Conservation (phyloP, 225 moss, liverwort and hornwort genomes). For the Physcomitrium patens region DNA sequence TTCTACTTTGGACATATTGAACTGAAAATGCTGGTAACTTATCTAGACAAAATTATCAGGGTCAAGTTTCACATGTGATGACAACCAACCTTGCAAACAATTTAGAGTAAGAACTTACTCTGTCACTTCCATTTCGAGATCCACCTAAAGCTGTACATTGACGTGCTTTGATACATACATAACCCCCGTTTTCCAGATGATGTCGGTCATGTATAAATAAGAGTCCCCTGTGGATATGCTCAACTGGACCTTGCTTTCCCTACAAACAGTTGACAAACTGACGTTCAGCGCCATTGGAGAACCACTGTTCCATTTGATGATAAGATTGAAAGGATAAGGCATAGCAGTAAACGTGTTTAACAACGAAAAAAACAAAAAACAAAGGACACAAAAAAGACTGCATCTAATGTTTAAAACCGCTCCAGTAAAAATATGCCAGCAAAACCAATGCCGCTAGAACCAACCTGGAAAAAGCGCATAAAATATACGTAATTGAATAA, state of each 20-base stretch:
- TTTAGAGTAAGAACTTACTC: slow-evolving; percentile 43
- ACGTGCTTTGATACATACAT: slow-evolving; percentile 72
- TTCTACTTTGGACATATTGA: background rate
- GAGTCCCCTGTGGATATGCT: slow-evolving; percentile 87
- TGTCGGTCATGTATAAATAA: slow-evolving; percentile 96
- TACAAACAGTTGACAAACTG: slow-evolving; percentile 28
- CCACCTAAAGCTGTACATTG: slow-evolving; percentile 93
- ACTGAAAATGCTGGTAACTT: background rate
- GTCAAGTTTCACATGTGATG: background rate
- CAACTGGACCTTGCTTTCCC: slow-evolving; percentile 99
- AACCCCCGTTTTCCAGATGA: slow-evolving; percentile 97
- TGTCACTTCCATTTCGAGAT: slow-evolving; percentile 69
- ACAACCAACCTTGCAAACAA: slow-evolving; percentile 12
- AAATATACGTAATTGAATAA: too few species aligned
- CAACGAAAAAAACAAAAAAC: too few species aligned
- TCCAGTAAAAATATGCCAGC: too few species aligned
- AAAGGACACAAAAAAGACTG: too few species aligned
- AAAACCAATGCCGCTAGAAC: too few species aligned
- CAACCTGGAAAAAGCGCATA: too few species aligned
- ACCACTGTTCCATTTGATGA: background rate
- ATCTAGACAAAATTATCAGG: background rate
- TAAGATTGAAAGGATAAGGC: too few species aligned
- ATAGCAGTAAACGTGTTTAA: too few species aligned
- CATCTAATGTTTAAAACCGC: too few species aligned
- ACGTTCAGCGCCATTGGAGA: slow-evolving; percentile 17